Conservation (phyloP, 352 stramenopile species). For the Globisporangium yorkense region DNA sequence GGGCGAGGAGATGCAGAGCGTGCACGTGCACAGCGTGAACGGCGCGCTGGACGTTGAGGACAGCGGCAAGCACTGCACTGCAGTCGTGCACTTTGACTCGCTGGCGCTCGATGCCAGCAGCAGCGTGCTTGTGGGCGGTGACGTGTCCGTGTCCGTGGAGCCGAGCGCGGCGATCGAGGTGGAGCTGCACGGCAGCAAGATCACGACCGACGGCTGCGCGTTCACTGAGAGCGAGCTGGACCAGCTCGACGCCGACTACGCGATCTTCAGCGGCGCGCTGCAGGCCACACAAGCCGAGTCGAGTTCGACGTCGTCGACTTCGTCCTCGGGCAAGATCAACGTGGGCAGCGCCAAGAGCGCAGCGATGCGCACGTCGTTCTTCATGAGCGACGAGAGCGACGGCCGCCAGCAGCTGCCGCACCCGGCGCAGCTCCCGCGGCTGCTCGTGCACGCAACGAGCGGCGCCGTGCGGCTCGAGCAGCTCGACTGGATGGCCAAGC, state of each 20-base stretch:
- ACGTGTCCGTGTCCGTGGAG: constrained; percentile 60
- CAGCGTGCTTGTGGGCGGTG: constrained; percentile 59
- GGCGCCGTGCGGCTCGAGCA: constrained; percentile 45
- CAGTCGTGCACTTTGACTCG: constrained; percentile 68
- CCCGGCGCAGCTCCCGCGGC: constrained; percentile 13
- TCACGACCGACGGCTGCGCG: constrained; percentile 35
- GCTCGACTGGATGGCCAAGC: constrained; percentile 77
- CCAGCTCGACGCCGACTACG: constrained; percentile 71
- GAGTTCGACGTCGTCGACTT: constrained; percentile 1
- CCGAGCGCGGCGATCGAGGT: constrained; percentile 47
- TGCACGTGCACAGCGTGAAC: constrained; percentile 62
- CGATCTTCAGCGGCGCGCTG: constrained; percentile 54
- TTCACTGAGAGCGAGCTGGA: constrained; percentile 54
- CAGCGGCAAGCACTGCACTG: constrained; percentile 42
- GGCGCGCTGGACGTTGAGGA: constrained; percentile 68
- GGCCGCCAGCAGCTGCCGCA: neutral
- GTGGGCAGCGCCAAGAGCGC: constrained; percentile 55
- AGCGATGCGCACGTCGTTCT: constrained; percentile 79
- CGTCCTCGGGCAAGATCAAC: constrained; percentile 68
- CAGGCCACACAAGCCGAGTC: constrained; percentile 9
- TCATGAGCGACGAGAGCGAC: constrained; percentile 30
- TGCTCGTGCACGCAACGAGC: constrained; percentile 43
- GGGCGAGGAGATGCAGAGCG: constrained; percentile 34
- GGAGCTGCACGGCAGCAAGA: constrained; percentile 55
- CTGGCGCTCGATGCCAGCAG: constrained; percentile 39